Conservation (phyloP, 768 basidiomycete species). For the Kockovaella imperatae region DNA sequence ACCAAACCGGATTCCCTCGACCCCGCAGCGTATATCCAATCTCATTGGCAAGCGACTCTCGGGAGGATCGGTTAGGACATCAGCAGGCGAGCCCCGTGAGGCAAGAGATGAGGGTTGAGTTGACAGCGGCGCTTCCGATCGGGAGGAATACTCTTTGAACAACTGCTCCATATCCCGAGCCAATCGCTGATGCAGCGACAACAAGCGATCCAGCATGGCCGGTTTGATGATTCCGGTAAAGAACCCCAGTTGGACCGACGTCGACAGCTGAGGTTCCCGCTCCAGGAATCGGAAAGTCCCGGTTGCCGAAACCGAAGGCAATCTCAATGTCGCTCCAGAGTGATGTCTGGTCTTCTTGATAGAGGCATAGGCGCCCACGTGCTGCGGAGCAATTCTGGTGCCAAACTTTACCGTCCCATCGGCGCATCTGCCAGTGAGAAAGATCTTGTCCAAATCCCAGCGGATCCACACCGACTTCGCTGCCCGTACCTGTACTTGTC, state of each 20-base stretch:
- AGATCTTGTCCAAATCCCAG: slow-evolving; percentile 33
- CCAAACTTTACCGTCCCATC: slow-evolving; percentile 13
- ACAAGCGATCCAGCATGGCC: slow-evolving; percentile 33
- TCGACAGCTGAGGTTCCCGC: slow-evolving; percentile 4
- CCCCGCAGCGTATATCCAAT: slow-evolving; percentile 17
- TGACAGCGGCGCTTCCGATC: slow-evolving; percentile 1
- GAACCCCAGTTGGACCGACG: slow-evolving; percentile 23
- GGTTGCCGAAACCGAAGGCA: slow-evolving; percentile 16
- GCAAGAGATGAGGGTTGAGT: slow-evolving; percentile 6
- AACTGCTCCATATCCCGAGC: slow-evolving; percentile 24
- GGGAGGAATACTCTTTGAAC: slow-evolving; percentile 9
- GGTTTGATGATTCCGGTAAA: slow-evolving; percentile 40
- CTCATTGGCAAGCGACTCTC: slow-evolving; percentile 6
- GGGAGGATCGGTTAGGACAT: neutral
- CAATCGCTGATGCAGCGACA: slow-evolving; percentile 33
- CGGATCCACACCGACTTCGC: slow-evolving; percentile 29
- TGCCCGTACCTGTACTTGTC: slow-evolving; percentile 21
- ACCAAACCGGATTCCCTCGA: slow-evolving; percentile 28
- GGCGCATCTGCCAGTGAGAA: slow-evolving; percentile 6
- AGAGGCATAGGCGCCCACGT: slow-evolving; percentile 29
- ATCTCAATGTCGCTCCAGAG: slow-evolving; percentile 20
- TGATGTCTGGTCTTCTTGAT: slow-evolving; percentile 11
- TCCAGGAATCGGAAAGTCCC: slow-evolving; percentile 2
- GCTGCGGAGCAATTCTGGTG: slow-evolving; percentile 19
- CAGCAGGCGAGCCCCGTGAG: neutral